Evolutionary conservation across 352 stramenopile genomes (phyloP).

Genomic region (Peronospora destructor): DNA sequence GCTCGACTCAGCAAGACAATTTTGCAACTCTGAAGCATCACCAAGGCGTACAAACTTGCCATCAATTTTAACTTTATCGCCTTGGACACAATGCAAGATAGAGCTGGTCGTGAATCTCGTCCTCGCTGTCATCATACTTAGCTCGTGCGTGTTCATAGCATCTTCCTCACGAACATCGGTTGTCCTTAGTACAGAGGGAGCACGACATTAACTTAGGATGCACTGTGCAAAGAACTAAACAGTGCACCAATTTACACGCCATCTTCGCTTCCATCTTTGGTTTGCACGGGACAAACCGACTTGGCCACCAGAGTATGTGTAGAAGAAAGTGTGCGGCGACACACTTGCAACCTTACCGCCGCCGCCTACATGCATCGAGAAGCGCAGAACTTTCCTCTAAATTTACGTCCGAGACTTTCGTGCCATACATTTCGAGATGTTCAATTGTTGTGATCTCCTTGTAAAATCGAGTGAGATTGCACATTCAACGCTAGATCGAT

Average conservation of each 20-base stretch:
- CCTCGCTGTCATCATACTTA: constrained; percentile 19
- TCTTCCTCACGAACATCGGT: constrained; percentile 76
- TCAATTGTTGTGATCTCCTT: no score
- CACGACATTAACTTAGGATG: no score
- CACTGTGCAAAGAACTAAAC: constrained; percentile 72
- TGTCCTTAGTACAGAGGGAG: constrained; percentile 88
- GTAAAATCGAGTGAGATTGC: no score
- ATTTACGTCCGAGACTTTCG: constrained; percentile 7
- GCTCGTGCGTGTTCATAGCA: constrained; percentile 43
- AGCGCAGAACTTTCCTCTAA: constrained; percentile 4
- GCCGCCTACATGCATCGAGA: constrained; percentile 23
- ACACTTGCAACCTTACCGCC: constrained; percentile 78
- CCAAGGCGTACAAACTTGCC: constrained; percentile 85
- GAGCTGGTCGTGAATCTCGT: constrained; percentile 14
- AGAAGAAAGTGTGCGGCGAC: constrained; percentile 76
- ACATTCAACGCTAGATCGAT: no score
- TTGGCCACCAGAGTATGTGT: constrained; percentile 62
- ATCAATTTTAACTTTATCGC: constrained; percentile 84
- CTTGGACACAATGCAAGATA: constrained; percentile 62
- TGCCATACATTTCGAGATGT: no score
- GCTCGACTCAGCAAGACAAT: constrained; percentile 85
- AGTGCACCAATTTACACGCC: constrained; percentile 64
- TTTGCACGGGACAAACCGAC: no score
- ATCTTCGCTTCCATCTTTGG: constrained; percentile 84
- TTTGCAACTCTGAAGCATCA: constrained; percentile 85